Evolutionary conservation across 352 stramenopile species (phyloP), one percentile per base, ranked within the genome.

Genomic region (Globisporangium perplexum): DNA sequence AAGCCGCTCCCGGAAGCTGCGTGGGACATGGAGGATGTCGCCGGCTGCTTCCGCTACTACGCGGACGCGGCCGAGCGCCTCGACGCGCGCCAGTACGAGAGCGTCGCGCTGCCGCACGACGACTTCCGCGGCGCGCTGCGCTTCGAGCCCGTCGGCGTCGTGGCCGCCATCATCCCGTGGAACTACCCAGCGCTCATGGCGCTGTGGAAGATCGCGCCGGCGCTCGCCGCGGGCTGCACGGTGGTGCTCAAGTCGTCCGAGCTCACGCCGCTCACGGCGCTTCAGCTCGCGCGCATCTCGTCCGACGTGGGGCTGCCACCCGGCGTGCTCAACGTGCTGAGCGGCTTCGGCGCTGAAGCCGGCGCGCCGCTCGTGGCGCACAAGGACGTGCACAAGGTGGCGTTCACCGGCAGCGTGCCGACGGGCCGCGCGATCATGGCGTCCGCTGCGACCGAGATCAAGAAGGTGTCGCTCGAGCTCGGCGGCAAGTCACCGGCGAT

Each of bases 181-280:
- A 83, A 83, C 64, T 83, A 77, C 52, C 72, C 72, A 42, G 62
- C 71, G 58, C 63, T 86, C 18, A 87, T 89, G 78, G 72, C 74
- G 18, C 54, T 84, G 17, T 86, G 77, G 75, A 89, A 89, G 62
- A 62, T 94, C 18, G 86, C 88, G 7, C 87, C 88, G 7, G 93
- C 93, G 4, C 68, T 98, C 24, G 83, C 89, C 12, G 90, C 89
- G 1, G 97, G 97, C 15, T 99, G 95, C 72, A 97, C 95, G 1
- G 68, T 88, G 31, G 86, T 98, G 11, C 63, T 98, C 33, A 99
- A 99, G 70, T 94, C 96, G 15, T 77, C 89, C 12, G 96, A 98
- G 55, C 59, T 98, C 23, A 99, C 96, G 18, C 96, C 97, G 50
- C 57, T 97, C n/a, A 83, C 68, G 8, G 81, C 80, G n/a, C 60